Percentiles rank a stretch among this genome's conserved stretches.
Evolutionary conservation across 352 stramenopile species (phyloP).

Genomic region (Globisporangium nunn): DNA sequence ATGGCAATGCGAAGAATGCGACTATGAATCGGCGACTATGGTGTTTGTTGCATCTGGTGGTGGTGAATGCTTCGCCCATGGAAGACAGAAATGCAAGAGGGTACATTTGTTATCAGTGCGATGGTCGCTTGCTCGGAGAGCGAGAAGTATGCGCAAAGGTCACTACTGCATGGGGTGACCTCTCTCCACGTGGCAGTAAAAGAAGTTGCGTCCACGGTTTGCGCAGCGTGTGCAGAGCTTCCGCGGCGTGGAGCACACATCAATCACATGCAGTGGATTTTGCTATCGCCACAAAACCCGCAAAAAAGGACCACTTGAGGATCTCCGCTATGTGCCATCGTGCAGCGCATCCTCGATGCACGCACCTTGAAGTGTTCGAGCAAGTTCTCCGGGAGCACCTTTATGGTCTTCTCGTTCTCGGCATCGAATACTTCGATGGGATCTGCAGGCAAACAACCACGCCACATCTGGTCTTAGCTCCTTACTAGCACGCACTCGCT

Average conservation of each 20-base stretch:
- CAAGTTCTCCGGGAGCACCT: conserved; percentile 41
- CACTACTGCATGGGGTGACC: conserved; percentile 77
- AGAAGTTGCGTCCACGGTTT: conserved; percentile 33
- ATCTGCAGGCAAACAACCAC: conserved; percentile 16
- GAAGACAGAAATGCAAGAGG: neutral
- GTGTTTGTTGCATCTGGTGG: no score
- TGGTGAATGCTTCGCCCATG: neutral
- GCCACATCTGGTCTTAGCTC: neutral
- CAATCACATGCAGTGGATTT: conserved; percentile 67
- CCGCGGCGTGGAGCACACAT: conserved; percentile 40
- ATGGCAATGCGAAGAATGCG: no score
- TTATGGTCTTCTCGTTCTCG: conserved; percentile 24
- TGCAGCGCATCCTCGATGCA: neutral
- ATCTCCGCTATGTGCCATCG: no score
- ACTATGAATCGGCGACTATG: no score
- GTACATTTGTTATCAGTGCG: neutral
- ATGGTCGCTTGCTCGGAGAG: neutral
- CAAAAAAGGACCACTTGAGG: no score
- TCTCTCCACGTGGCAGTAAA: conserved; percentile 64
- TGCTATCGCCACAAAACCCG: conserved; percentile 16
- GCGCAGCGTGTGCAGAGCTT: conserved; percentile 40
- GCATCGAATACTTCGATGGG: conserved; percentile 48
- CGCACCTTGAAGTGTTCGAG: conserved; percentile 49
- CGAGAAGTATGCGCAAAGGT: neutral
- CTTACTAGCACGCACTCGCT: no score